phyloP scores from a whole-genome alignment of 2,329 filamentous ascomycete species.

The Botrytis medusae region DNA sequence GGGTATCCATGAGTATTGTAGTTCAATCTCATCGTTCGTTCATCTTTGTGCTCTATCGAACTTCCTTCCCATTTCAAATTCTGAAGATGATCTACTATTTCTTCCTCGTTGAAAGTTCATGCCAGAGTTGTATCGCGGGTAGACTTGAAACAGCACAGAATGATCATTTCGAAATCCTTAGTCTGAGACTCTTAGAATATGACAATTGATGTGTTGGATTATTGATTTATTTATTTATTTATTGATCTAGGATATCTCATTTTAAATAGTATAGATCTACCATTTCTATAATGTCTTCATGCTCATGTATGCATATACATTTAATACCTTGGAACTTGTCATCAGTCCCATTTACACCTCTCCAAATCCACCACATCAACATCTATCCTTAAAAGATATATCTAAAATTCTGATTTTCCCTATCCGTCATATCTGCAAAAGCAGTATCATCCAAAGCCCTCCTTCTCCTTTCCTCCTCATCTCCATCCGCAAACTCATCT shows the following conservation, averaged over 20 bases:
- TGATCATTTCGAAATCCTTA: neutral
- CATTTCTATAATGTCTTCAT: neutral
- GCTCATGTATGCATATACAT: neutral
- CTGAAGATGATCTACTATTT: neutral
- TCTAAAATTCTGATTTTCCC: conserved; percentile 18
- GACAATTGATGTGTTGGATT: neutral
- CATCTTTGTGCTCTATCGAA: neutral
- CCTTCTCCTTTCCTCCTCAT: conserved; percentile 13
- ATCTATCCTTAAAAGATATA: conserved; percentile 8
- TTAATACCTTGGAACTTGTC: neutral
- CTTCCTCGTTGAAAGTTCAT: neutral
- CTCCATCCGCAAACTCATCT: neutral
- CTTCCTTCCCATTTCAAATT: neutral
- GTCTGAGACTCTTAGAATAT: neutral
- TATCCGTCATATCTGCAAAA: conserved; percentile 19
- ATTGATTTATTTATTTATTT: neutral
- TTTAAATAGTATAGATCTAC: neutral
- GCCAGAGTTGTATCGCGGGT: neutral
- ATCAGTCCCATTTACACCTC: neutral
- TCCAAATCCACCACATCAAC: neutral
- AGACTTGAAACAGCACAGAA: neutral
- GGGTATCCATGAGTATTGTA: neutral
- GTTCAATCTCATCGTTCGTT: neutral
- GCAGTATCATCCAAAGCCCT: conserved; percentile 12
- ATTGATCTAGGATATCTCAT: neutral